Evolutionary conservation across 2,329 filamentous ascomycete genomes (phyloP), one percentile per base, ranked within the genome.

Genomic region (Alternaria sp.): DNA sequence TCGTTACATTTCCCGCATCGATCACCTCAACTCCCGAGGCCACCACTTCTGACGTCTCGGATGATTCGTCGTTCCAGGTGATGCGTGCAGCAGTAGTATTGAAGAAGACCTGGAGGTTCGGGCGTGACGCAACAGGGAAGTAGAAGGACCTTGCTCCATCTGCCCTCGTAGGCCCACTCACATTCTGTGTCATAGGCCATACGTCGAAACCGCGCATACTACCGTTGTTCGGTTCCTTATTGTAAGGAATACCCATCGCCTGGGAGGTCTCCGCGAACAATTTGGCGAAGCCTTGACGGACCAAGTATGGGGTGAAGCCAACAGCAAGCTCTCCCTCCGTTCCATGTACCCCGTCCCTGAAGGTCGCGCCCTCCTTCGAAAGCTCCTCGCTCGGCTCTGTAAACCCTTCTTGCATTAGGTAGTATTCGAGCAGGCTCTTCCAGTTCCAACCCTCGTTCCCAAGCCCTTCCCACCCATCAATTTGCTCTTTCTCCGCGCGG

Each of bases 91-190:
- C 83, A 2, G 75, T 74, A 0, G 83, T 81, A 62, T 83, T 82
- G 17, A 81, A 65, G 28, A 84, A 78, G 1, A 85, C 69, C 4
- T 82, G 68, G 1, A 85, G 71, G 63, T 85, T 86, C 3, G 72
- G 51, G 47, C 83, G 73, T 46, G 66, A 55, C 17, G 65, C 73
- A 59, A 82, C 69, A 2, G 83, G 82, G 57, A 77, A 83, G 66
- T 84, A 85, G 65, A 83, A 85, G 5, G 83, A 81, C 15, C 82
- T 74, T 5, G 82, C 83, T 36, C 84, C 82, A 72, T 85, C 83
- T 59, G 81, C 79, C 11, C 83, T 79, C 11, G 82, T 73, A 63
- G 80, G 74, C 15, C 73, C 71, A 2, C 72, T 70, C 1, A 72
- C 62, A 61, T 85, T 75, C 15, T 84, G 58, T 1, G 82, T 85